A percentile compares a stretch with the other conserved stretches of the same genome.
Conservation (phyloP, 1,139 yeast species). For the Debaryomyces sp. region DNA sequence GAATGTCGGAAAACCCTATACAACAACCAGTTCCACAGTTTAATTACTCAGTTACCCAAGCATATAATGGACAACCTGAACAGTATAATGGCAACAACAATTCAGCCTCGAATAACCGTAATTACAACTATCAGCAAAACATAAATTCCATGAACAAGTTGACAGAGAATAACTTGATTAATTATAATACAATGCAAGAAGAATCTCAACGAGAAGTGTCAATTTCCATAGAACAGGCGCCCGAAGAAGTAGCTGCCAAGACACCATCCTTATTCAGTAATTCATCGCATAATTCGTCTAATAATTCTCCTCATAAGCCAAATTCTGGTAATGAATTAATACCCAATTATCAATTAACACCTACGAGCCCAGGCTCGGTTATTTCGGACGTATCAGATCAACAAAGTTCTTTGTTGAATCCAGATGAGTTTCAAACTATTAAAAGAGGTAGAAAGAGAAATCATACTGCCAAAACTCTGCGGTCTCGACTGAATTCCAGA, state of each 20-base stretch:
- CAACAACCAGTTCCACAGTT: conserved; percentile 13
- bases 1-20: conserved; percentile 11
- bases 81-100: conserved; percentile 1
- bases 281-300: conserved; percentile 38
- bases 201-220: conserved; percentile 23
- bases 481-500: conserved; percentile 19
- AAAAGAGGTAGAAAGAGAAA: conserved; percentile 37
- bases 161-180: conserved; percentile 32
- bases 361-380: conserved; percentile 19
- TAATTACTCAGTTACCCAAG: conserved; percentile 15
- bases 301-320: conserved; percentile 20
- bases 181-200: conserved; percentile 16
- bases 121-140: conserved; percentile 13
- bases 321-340: conserved; percentile 14
- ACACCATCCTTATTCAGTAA: conserved; percentile 51
- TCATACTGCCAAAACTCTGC: conserved; percentile 25
- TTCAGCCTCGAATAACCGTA: neutral
- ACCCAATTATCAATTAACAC: conserved; percentile 23
- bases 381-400: conserved; percentile 17
- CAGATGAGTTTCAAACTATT: conserved; percentile 37
- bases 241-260: conserved; percentile 36
- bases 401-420: conserved; percentile 27
- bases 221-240: conserved; percentile 37
- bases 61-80: neutral
- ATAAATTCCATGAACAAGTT: conserved; percentile 14